Conservation (phyloP, 495 filamentous ascomycete genomes). For the Aspergillus kassunensis region DNA sequence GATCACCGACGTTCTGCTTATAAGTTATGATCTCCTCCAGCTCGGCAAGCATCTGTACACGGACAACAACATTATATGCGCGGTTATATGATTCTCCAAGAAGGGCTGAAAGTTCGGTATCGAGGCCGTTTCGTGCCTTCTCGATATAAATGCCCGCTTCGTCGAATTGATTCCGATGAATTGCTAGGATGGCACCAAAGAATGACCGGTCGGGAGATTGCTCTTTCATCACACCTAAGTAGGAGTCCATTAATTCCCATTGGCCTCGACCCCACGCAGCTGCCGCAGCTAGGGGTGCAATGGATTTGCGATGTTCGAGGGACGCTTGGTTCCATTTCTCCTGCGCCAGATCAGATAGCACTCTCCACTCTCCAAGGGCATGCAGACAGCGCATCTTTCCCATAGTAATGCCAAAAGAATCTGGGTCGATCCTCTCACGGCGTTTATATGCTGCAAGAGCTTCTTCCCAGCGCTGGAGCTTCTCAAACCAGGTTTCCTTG, state of each 20-base stretch:
- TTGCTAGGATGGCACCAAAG: constrained; percentile 89
- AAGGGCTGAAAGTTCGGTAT: constrained; percentile 90
- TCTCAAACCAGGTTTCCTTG: constrained; percentile 98
- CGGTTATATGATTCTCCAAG: constrained; percentile 95
- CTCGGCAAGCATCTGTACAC: constrained; percentile 97
- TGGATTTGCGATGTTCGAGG: constrained; percentile 75
- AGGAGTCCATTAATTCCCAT: constrained; percentile 97
- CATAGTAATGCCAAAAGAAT: constrained; percentile 90
- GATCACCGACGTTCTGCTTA: constrained; percentile 77
- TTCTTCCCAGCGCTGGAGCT: constrained; percentile 96
- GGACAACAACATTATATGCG: constrained; percentile 91
- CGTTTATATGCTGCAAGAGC: constrained; percentile 88
- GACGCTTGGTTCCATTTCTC: constrained; percentile 89
- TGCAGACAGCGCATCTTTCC: constrained; percentile 99
- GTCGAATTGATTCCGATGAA: constrained; percentile 92
- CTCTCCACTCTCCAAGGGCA: constrained; percentile 95
- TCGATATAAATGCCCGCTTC: constrained; percentile 82
- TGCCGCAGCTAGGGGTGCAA: constrained; percentile 89
- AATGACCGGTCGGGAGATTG: constrained; percentile 91
- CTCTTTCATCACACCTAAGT: constrained; percentile 89
- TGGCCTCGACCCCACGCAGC: constrained; percentile 97
- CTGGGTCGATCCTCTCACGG: constrained; percentile 65
- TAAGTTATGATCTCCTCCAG: constrained; percentile 97
- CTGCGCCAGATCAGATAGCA: constrained; percentile 78
- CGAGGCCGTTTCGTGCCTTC: constrained; percentile 86